Evolutionary conservation across 1,139 yeast species (phyloP).

Genomic region (Trichomonascaceae sp.): DNA sequence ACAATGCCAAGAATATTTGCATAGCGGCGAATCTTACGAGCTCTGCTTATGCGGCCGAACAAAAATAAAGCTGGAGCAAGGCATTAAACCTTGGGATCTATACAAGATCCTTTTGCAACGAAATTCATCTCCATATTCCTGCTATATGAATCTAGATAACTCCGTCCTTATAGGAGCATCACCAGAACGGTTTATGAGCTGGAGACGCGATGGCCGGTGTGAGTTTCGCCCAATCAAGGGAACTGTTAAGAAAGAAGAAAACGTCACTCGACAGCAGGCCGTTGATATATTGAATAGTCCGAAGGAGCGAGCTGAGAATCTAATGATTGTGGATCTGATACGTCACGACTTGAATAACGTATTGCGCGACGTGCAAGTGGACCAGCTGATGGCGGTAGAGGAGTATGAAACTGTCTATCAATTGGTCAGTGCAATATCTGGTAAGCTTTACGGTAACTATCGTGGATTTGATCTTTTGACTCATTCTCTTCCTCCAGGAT

Average conservation of each 20-base stretch:
- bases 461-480: slow-evolving; percentile 74
- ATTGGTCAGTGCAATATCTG: slow-evolving; percentile 82
- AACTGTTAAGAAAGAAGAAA: slow-evolving; percentile 64
- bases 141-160: slow-evolving; percentile 70
- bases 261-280: slow-evolving; percentile 47
- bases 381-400: slow-evolving; percentile 83
- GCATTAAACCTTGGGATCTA: slow-evolving; percentile 61
- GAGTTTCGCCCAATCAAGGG: slow-evolving; percentile 96
- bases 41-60: slow-evolving; percentile 84
- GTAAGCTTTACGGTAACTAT: slow-evolving; percentile 43
- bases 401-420: slow-evolving; percentile 90
- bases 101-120: slow-evolving; percentile 63
- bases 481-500: slow-evolving; percentile 90
- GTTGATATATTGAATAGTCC: slow-evolving; percentile 66
- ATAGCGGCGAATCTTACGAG: slow-evolving; percentile 89
- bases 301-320: slow-evolving; percentile 90
- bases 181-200: slow-evolving; percentile 86
- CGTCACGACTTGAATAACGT: slow-evolving; percentile 83
- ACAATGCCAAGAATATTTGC: slow-evolving; percentile 62
- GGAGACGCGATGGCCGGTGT: slow-evolving; percentile 53
- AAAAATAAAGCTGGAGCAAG: slow-evolving; percentile 39
- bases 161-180: slow-evolving; percentile 76
- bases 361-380: slow-evolving; percentile 59
- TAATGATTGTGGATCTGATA: slow-evolving; percentile 94
- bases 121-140: slow-evolving; percentile 92